Conservation (phyloP, 176 grass and related monocot species). For the Pontederia crassipes region DNA sequence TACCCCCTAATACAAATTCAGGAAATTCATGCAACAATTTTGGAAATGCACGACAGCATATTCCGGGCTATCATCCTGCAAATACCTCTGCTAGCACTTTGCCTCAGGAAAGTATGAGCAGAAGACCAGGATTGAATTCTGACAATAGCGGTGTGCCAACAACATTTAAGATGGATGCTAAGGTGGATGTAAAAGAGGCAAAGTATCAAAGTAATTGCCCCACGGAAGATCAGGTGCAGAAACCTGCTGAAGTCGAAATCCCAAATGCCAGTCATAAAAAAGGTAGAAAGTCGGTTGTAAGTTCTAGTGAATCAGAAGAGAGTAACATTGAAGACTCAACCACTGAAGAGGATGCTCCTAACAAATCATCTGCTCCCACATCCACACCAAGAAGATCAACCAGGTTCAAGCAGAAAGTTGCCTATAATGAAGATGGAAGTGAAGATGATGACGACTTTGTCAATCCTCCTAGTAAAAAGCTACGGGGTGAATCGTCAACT, state of each 20-base stretch:
- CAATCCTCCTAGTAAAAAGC: neutral
- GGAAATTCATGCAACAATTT: slow-evolving; percentile 29
- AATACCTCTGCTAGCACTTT: neutral
- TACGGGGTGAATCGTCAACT: neutral
- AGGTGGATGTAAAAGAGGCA: neutral
- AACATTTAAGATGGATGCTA: neutral
- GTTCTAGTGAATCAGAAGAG: slow-evolving; percentile 26
- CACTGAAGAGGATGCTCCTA: slow-evolving; percentile 11
- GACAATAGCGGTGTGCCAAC: neutral
- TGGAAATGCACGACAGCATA: slow-evolving; percentile 26
- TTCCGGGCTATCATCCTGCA: slow-evolving; percentile 9
- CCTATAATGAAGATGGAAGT: slow-evolving; percentile 46
- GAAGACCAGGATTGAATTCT: neutral
- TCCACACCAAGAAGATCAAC: slow-evolving; percentile 41
- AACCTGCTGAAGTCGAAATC: slow-evolving; percentile 8
- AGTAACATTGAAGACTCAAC: slow-evolving; percentile 31
- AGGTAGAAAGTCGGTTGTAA: slow-evolving; percentile 33
- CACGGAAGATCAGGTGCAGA: neutral
- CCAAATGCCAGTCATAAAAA: slow-evolving; percentile 23
- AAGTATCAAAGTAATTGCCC: neutral
- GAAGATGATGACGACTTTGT: slow-evolving; percentile 7
- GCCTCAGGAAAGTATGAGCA: neutral
- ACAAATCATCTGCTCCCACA: slow-evolving; percentile 18
- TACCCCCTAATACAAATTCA: slow-evolving; percentile 24
- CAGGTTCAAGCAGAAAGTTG: slow-evolving; percentile 59